These are phyloP conservation scores for Pestalotiopsis sp. DNA, from an alignment of 2,329 filamentous ascomycete genomes.

Conservation along the genomic window DNA sequence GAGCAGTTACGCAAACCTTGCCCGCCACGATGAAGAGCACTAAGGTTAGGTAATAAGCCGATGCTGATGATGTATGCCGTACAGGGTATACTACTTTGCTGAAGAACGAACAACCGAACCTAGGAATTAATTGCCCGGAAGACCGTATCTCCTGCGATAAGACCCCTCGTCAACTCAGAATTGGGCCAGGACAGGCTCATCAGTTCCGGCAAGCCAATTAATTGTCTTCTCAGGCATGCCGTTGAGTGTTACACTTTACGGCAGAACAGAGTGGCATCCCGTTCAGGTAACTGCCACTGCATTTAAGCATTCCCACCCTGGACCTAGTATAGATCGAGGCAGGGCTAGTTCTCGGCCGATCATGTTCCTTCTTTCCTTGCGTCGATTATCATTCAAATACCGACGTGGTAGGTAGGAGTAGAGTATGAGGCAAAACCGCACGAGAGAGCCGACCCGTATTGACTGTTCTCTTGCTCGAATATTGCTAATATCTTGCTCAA, in stretches of 20 bases:
- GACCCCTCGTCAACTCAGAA: too few species aligned
- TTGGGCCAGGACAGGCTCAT: too few species aligned
- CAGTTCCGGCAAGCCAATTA: background rate
- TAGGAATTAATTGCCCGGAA: too few species aligned
- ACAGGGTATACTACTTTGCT: too few species aligned
- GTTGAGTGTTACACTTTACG: background rate
- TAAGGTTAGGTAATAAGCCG: too few species aligned
- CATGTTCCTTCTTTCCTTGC: background rate
- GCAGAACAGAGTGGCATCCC: background rate
- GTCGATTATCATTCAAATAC: background rate
- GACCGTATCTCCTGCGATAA: too few species aligned
- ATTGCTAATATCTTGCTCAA: too few species aligned
- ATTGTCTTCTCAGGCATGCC: background rate
- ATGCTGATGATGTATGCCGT: too few species aligned
- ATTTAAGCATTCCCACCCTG: background rate
- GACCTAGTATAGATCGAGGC: constrained; percentile 4
- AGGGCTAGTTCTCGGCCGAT: background rate
- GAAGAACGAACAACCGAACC: too few species aligned
- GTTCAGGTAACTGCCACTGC: background rate
- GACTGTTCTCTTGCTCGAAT: background rate
- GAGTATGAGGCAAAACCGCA: background rate
- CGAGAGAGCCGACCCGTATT: background rate
- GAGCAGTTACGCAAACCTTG: too few species aligned
- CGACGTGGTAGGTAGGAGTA: background rate
- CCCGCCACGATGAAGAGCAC: too few species aligned